Base-by-base conservation (phyloP, 257 asterid species). In the Penstemon barbatus region DNA sequence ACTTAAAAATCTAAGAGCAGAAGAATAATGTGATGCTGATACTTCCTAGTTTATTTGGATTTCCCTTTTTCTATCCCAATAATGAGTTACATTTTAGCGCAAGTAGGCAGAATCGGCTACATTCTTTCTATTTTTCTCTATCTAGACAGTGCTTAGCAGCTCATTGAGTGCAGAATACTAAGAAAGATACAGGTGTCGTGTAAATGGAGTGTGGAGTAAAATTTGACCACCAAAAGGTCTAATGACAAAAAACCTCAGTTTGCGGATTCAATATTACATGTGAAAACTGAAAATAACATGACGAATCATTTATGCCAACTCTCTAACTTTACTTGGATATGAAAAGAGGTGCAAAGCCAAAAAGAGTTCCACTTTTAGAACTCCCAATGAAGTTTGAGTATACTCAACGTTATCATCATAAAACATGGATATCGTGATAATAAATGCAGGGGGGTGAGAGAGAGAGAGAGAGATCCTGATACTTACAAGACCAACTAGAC, bases 401-500 rank as follows among this genome's bases (percentile, higher is more conserved):
- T 58, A 48, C 12, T 43, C 52, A 52, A 11, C 58, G 45, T 5
- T 45, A 55, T 51, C 36, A n/a, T 63, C 54, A 56, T 12, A 53
- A 60, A 48, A 13, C 66, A 25, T 25, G 2, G 33, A 25, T 25
- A 25, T 25, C 65, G 60, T 62, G 55, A 68, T 11, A 58, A 44
- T 62, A 40, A 74, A 58, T 66, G 8, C 19, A 2, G 1, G 33
- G 1, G 33, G 66, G 63, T 38, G 52, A 73, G 40, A 56, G 61
- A 43, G 63, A 63, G 36, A 60, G 63, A 37, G 66, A 65, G 55
- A 73, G 58, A 51, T 42, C 67, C 63, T 37, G 65, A 50, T 74
- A 87, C 97, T 91, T 82, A 94, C 99, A 63, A 94, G 90, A 65
- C 99, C 99, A 51, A 91, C 91, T 51, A 94, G 92, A 79, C 99